A percentile compares a stretch with the other conserved stretches of the same genome.
Conservation (phyloP, 306 rosid genomes). For the Senna siamea region DNA sequence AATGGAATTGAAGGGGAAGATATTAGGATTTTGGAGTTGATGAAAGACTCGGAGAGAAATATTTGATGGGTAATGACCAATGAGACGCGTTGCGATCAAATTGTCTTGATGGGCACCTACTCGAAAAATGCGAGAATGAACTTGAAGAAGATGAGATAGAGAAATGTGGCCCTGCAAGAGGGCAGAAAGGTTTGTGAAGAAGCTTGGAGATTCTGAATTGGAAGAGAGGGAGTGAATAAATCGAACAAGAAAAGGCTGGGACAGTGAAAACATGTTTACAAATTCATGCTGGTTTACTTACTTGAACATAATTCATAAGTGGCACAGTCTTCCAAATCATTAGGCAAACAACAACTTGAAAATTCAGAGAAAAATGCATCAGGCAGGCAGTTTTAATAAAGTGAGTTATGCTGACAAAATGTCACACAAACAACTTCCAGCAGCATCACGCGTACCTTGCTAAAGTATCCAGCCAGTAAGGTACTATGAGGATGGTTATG, state of each 20-base stretch:
- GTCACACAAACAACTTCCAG: conserved; percentile 29
- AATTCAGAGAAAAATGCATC: conserved; percentile 29
- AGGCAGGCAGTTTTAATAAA: conserved; percentile 21
- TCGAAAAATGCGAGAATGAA: conserved; percentile 55
- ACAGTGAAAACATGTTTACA: conserved; percentile 34
- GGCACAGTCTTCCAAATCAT: conserved; percentile 93
- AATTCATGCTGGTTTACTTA: conserved; percentile 44
- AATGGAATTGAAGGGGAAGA: conserved; percentile 64
- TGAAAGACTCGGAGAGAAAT: conserved; percentile 46
- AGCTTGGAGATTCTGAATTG: conserved; percentile 8
- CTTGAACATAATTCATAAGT: conserved; percentile 97
- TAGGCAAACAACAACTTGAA: conserved; percentile 89
- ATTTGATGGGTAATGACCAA: conserved; percentile 58
- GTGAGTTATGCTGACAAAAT: conserved; percentile 19
- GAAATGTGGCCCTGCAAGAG: conserved; percentile 52
- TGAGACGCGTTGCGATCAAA: conserved; percentile 66
- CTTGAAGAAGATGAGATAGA: conserved; percentile 51
- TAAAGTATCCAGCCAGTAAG: conserved; percentile 90
- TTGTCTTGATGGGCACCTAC: conserved; percentile 61
- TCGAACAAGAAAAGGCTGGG: conserved; percentile 11
- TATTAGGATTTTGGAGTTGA: conserved; percentile 56
- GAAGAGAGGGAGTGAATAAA: conserved; percentile 37
- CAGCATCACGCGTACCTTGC: conserved; percentile 67
- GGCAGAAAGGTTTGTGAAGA: conserved; percentile 33
- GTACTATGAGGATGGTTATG: conserved; percentile 81